Evolutionary conservation across 257 asterid genomes (phyloP).

Genomic region (Solanum sitiens): DNA sequence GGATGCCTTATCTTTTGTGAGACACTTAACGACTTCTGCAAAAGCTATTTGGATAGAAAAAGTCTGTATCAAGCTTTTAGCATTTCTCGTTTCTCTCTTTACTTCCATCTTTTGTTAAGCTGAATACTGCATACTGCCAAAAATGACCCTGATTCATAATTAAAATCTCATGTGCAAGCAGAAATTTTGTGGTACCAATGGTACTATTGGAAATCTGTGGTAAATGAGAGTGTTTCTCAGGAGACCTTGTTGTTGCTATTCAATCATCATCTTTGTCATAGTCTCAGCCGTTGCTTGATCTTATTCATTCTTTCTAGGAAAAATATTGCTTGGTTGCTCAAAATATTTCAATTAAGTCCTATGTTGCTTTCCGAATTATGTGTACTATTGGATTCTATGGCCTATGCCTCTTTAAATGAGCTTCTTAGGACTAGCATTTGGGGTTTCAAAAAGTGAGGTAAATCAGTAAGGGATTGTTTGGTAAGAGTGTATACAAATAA

Average conservation of each 20-base stretch:
- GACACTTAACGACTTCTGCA: background rate
- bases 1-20: background rate
- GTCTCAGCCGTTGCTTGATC: background rate
- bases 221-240: background rate
- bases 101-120: background rate
- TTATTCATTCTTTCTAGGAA: background rate
- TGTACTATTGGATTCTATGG: background rate
- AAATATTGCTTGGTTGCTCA: background rate
- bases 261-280: background rate
- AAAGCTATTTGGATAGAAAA: background rate
- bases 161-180: background rate
- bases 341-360: background rate
- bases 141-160: background rate
- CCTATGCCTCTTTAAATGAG: background rate
- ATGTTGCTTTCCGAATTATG: background rate
- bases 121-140: background rate
- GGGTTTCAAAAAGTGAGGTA: background rate
- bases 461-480: background rate
- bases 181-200: background rate
- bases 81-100: background rate
- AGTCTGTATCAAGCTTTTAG: background rate
- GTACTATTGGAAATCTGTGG: background rate
- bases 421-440: background rate
- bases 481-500: too few relatives aligned
- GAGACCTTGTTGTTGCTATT: background rate